Base-by-base conservation (phyloP, 2,329 filamentous ascomycete species). In the Sordariomycetes sp. region DNA sequence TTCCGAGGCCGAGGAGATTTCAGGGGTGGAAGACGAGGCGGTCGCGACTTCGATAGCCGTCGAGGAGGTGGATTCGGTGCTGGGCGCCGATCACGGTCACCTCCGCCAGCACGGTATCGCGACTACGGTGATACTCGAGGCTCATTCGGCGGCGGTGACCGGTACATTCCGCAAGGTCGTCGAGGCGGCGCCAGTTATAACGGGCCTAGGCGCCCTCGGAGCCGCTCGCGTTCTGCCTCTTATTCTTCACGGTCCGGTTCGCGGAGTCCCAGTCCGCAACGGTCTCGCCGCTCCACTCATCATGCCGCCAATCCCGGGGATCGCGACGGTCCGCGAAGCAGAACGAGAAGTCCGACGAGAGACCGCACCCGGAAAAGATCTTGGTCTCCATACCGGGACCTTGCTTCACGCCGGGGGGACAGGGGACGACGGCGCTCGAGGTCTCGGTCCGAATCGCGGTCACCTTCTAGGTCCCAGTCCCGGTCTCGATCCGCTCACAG, bases 91-190 rank as follows among this genome's bases (percentile, higher is more conserved):
- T 79, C 77, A 2, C 70, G 72, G 5, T 78, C 80, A 1, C 77
- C 77, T 10, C 71, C 72, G 6, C 69, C 72, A 8, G 71, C 60
- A 36, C 22, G 74, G 57, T 68, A 69, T 36, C 70, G 73, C 34
- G 52, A 53, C 17, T 17, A 35, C 4, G 28, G 7, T 15, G 73
- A 73, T 39, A 39, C 52, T 65, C 71, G 76, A 60, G 72, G 76
- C 20, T 67, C 70, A 12, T 76, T 72, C 54, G 70, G 70, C 12
- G 73, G 78, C 53, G 58, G 56, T 5, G 60, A 62, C 51, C 58
- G 75, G 59, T 80, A 84, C 59, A 72, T 79, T 39, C 80, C 79
- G 1, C 70, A 74, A 61, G 73, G 72, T n/a, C 70, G 70, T 54
- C 73, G 74, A 52, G 69, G 70, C n/a, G 67, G 67, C 8, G 28